These are phyloP conservation scores for Mayamaea pseudoterrestris DNA, from an alignment of 108 stramenopile genomes.

Conservation along the genomic window DNA sequence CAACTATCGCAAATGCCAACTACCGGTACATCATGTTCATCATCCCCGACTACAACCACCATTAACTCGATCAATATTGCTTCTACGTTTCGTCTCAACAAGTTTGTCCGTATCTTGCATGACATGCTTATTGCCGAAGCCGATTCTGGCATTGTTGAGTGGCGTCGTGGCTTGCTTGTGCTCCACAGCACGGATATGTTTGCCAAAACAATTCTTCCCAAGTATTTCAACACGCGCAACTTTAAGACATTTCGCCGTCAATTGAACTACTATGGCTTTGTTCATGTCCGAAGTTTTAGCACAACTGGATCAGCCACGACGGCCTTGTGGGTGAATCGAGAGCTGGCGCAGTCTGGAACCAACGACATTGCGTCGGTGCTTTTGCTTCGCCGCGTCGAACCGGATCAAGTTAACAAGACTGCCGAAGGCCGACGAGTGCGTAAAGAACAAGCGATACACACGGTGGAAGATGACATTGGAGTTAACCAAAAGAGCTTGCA, in stretches of 20 bases:
- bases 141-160: conserved; percentile 60
- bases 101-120: conserved; percentile 74
- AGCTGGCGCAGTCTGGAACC: conserved; percentile 38
- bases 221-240: conserved; percentile 88
- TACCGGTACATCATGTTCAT: too few species aligned
- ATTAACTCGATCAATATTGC: too few species aligned
- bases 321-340: conserved; percentile 79
- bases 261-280: conserved; percentile 80
- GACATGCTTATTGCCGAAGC: conserved; percentile 64
- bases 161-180: conserved; percentile 74
- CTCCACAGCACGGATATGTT: conserved; percentile 78
- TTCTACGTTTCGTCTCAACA: conserved; percentile 33
- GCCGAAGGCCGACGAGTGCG: conserved; percentile 62
- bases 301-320: conserved; percentile 45
- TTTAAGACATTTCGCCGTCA: conserved; percentile 91
- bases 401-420: conserved; percentile 59
- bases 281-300: conserved; percentile 64
- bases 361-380: conserved; percentile 54
- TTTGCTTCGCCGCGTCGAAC: conserved; percentile 61
- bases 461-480: conserved; percentile 67
- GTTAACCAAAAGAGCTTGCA: conserved; percentile 34
- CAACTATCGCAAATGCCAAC: too few species aligned
- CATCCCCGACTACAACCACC: too few species aligned
- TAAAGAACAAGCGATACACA: conserved; percentile 52
- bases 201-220: conserved; percentile 71